Evolutionary conservation across 495 filamentous ascomycete species (phyloP).

Genomic region (Penicillium odoratum): DNA sequence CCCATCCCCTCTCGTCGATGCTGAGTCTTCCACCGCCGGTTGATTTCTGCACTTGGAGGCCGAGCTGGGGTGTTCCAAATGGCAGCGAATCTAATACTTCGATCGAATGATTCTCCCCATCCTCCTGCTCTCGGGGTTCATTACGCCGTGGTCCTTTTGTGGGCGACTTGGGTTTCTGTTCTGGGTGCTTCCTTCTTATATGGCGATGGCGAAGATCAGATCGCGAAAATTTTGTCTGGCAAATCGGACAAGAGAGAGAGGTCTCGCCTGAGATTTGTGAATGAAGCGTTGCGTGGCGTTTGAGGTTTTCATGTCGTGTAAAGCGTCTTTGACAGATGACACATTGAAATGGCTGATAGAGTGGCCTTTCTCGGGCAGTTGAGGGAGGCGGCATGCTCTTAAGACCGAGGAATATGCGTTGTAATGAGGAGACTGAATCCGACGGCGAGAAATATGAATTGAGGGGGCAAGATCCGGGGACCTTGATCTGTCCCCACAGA

Average conservation of each 20-base stretch:
- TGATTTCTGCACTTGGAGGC: neutral
- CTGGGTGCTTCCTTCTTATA: slow-evolving; percentile 39
- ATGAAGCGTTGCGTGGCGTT: slow-evolving; percentile 37
- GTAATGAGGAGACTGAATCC: too few relatives aligned
- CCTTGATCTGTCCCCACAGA: too few relatives aligned
- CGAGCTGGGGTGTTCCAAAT: neutral
- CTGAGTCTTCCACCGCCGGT: neutral
- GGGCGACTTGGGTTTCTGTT: slow-evolving; percentile 20
- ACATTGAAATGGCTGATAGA: slow-evolving; percentile 36
- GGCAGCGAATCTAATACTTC: neutral
- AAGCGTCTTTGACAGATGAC: slow-evolving; percentile 34
- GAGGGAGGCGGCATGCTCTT: neutral
- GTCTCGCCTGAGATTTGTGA: slow-evolving; percentile 25
- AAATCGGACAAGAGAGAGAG: slow-evolving; percentile 29
- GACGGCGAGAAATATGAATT: too few relatives aligned
- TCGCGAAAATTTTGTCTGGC: slow-evolving; percentile 34
- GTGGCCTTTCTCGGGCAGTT: neutral
- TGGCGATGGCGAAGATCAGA: slow-evolving; percentile 33
- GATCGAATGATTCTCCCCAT: slow-evolving; percentile 7
- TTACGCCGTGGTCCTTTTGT: slow-evolving; percentile 10
- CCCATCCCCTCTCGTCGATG: neutral
- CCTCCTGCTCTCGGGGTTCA: slow-evolving; percentile 1
- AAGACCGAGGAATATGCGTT: too few relatives aligned
- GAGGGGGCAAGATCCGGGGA: too few relatives aligned
- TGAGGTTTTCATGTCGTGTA: slow-evolving; percentile 42